A percentile compares a stretch with the other conserved stretches of the same genome.
These are phyloP conservation scores for Penicillium roqueforti DNA, from an alignment of 495 filamentous ascomycete genomes.

Conservation along the genomic window DNA sequence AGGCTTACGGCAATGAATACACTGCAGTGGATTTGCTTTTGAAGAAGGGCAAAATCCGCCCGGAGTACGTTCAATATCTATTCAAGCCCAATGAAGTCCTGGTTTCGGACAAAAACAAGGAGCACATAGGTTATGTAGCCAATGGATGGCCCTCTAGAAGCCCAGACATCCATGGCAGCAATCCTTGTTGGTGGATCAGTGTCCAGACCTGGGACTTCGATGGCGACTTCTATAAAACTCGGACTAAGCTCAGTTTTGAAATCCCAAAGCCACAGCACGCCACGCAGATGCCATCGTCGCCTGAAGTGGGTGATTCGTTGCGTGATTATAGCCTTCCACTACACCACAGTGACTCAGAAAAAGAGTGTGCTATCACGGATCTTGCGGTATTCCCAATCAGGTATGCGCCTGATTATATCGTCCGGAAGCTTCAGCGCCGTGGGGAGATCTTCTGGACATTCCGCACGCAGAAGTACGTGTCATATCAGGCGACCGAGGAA, in stretches of 20 bases:
- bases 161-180: background rate
- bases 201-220: conserved; percentile 1
- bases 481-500: conserved; percentile 13
- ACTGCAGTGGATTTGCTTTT: conserved; percentile 18
- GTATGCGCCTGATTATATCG: conserved; percentile 10
- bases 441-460: conserved; percentile 19
- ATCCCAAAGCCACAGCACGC: background rate
- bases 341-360: background rate
- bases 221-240: background rate
- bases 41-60: conserved; percentile 18
- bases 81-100: conserved; percentile 20
- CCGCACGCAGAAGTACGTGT: conserved; percentile 15
- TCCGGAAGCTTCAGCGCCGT: conserved; percentile 11
- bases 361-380: conserved; percentile 4
- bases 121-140: conserved; percentile 1
- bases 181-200: background rate
- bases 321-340: background rate
- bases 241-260: background rate
- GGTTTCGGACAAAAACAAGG: conserved; percentile 6
- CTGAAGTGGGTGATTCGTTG: background rate
- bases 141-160: background rate
- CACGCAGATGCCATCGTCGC: background rate
- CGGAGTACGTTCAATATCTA: conserved; percentile 20
- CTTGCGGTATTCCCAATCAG: conserved; percentile 13
- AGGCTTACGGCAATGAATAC: conserved; percentile 12